Evolutionary conservation across 192 early-diverging fungal genomes (phyloP), one percentile per base, ranked within the genome.

Genomic region (Borealophlyctis nickersoniae): DNA sequence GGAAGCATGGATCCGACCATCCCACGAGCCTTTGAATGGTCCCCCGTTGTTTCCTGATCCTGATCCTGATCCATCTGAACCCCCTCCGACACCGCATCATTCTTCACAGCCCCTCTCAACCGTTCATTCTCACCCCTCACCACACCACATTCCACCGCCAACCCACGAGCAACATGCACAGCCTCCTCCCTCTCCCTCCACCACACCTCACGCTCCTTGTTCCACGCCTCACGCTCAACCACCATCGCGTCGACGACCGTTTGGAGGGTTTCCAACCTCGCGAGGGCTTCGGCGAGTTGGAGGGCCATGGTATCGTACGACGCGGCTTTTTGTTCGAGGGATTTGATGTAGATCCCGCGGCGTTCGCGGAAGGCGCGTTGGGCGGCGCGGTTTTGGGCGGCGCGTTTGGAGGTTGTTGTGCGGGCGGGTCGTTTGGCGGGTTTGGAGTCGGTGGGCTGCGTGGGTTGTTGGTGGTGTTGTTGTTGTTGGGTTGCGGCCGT

Each of bases 281-380:
- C 34, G 51, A 56, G 45, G 2, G 59, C 53, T 22, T 62, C 60
- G 14, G 36, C 31, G 23, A 69, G n/a, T 19, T 35, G 67, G 2
- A 24, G 22, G 32, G 60, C 59, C 31, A 69, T 34, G 33, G 51
- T n/a, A 30, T 62, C 60, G 22, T 52, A 48, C 28, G 29, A 29
- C 16, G 35, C 55, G 4, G 88, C 86, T 52, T 85, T 81, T 0
- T 77, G 79, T 71, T 95, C 93, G 0, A 95, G 81, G 7, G 87
- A 81, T 60, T 87, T 83, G 26, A 93, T 83, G 67, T 95, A 91
- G 65, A 83, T 81, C 60, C 91, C 87, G 54, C 88, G 85, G 33
- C 93, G 85, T 73, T 95, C 89, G 36, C 93, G 86, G 73, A 95
- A 95, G 3, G 93, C 91, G 1, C 91, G 83, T 73, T 95, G 93